phyloP scores from a whole-genome alignment of 805 yeast genomes.

The Lipomyces yamadae region DNA sequence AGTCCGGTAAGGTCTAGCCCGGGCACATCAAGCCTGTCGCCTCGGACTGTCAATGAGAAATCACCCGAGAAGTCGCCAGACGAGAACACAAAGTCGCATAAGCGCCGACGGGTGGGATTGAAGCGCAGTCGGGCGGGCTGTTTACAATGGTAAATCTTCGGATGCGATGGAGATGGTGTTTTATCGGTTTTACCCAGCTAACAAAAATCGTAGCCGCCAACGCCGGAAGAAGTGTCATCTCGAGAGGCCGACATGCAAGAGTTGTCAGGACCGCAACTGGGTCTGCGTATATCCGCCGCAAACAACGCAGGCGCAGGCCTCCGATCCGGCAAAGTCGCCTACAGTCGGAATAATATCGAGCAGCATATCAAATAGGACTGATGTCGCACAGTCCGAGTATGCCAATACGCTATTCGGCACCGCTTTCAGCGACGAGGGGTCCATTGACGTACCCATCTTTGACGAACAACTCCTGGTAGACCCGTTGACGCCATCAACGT shows the following conservation, averaged over 20 bases:
- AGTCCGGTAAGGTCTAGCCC: background rate
- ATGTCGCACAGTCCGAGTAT: background rate
- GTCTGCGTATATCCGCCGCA: constrained; percentile 26
- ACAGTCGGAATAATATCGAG: background rate
- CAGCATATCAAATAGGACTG: background rate
- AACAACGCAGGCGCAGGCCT: background rate
- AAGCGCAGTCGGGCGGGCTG: constrained; percentile 35
- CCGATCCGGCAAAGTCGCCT: background rate
- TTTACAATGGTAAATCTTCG: constrained; percentile 28
- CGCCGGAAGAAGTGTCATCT: constrained; percentile 33
- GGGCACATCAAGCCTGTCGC: background rate
- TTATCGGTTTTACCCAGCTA: background rate
- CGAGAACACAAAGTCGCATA: constrained; percentile 7
- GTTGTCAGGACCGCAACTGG: constrained; percentile 34
- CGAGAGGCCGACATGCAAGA: constrained; percentile 28
- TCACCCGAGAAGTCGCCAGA: background rate
- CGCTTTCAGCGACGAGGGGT: constrained; percentile 12
- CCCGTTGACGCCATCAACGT: constrained; percentile 1
- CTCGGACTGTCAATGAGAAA: background rate
- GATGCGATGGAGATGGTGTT: background rate
- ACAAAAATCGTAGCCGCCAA: constrained; percentile 23
- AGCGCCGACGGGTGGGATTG: constrained; percentile 29
- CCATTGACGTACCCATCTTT: background rate
- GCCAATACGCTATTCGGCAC: background rate
- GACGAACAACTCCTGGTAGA: background rate